phyloP scores from a whole-genome alignment of 1,284 basidiomycete genomes.

The Mycena sp. region DNA sequence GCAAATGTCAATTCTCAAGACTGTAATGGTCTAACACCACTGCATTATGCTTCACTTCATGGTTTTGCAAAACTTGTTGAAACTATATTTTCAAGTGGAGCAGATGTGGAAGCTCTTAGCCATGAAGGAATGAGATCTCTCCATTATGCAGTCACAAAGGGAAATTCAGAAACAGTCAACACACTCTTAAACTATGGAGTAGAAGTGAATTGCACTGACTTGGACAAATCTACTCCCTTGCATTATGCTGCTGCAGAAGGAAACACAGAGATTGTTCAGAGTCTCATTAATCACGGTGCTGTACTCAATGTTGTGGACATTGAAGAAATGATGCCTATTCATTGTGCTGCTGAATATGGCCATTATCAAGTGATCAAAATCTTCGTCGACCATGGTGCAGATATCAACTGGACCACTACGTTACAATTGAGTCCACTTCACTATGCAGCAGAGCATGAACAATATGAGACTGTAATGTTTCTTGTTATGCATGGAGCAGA shows the following conservation, averaged over 20 bases:
- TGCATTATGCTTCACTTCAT: neutral
- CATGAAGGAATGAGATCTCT: constrained; percentile 15
- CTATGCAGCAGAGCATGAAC: constrained; percentile 14
- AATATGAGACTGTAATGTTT: constrained; percentile 14
- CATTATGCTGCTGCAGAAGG: constrained; percentile 18
- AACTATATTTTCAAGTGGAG: neutral
- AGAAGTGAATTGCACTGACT: constrained; percentile 6
- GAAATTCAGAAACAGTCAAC: neutral
- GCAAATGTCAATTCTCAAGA: constrained; percentile 6
- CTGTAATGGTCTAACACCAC: neutral
- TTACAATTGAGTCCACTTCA: constrained; percentile 12
- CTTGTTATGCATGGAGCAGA: constrained; percentile 20
- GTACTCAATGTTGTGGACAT: neutral
- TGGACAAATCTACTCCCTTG: constrained; percentile 11
- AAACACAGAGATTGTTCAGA: neutral
- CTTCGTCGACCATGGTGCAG: constrained; percentile 3
- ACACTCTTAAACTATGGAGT: neutral
- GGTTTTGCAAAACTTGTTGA: constrained; percentile 3
- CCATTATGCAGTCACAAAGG: constrained; percentile 19
- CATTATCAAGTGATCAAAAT: constrained; percentile 13
- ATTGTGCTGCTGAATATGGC: constrained; percentile 22
- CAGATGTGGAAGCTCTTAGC: neutral
- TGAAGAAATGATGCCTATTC: constrained; percentile 19
- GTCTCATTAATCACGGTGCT: constrained; percentile 2
- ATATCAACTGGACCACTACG: constrained; percentile 9